These are phyloP conservation scores for Cercospora sp. DNA, from an alignment of 2,329 filamentous ascomycete species.

Conservation along the genomic window DNA sequence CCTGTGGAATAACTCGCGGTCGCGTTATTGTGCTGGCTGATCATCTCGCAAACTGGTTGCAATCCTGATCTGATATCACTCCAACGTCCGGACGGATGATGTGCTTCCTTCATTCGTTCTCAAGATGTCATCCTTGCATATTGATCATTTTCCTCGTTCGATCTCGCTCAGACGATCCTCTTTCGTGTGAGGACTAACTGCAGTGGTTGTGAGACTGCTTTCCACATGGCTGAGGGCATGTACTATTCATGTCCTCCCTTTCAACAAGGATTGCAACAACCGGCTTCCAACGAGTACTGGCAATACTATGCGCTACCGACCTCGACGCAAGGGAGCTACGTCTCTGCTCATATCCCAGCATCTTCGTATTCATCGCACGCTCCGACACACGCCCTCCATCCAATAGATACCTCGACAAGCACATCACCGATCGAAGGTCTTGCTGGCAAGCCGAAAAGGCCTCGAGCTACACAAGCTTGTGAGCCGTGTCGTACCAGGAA, in stretches of 20 bases:
- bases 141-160: background rate
- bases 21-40: background rate
- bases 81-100: background rate
- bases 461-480: background rate
- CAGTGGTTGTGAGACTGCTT: background rate
- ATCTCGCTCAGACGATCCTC: background rate
- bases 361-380: background rate
- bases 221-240: background rate
- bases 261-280: background rate
- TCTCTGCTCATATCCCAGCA: background rate
- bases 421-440: background rate
- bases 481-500: background rate
- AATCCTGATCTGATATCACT: background rate
- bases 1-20: background rate
- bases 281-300: background rate
- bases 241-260: background rate
- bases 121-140: background rate
- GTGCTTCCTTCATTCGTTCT: background rate
- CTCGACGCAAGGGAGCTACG: background rate
- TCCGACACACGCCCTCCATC: background rate
- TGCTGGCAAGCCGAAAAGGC: background rate
- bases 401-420: background rate
- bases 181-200: background rate
- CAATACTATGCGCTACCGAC: background rate
- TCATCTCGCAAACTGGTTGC: background rate